Evolutionary conservation across 1,284 basidiomycete genomes (phyloP), one percentile per base, ranked within the genome.

Genomic region (Malassezia restricta): DNA sequence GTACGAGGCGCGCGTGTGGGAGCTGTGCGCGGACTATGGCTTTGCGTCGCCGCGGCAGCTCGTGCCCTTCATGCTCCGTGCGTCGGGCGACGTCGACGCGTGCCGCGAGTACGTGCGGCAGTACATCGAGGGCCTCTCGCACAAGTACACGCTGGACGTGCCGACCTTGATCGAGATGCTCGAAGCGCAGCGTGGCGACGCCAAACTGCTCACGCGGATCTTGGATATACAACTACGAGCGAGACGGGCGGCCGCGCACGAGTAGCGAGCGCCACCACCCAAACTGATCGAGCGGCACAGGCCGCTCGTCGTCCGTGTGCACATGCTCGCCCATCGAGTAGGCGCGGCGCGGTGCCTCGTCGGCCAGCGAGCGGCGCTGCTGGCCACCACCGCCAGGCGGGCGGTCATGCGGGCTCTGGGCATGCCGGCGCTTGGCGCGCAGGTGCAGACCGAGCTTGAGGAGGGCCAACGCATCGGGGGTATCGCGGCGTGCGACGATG

Each of bases 401-500:
- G 35, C 12, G 24, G 7, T 17, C 8, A n/a, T 45, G 32, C 15
- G 43, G 20, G 29, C 51, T 46, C 11, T 37, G 28, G 9, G 41
- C 33, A 3, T 20, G 27, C 3, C 53, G 53, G 20, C 39, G 47
- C 53, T 51, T 47, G 20, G 47, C 48, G 12, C 56, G 56, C 47
- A 46, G 40, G 31, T 52, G 49, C 47, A 58, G 44, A 5, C 43
- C 46, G 8, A 50, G 45, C 12, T 51, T 40, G 11, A 58, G 40
- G 20, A 58, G 44, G 11, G 43, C 40, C 15, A 58, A 15, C 1
- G 51, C 40, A 29, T 54, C 51, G 17, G 43, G 51, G 35, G 59
- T 63, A 32, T 65, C 63, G 24, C 59, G 47, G 3, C 63, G 49
- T 8, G 62, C 57, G 8, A 54, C 63, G 15, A 63, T 52, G 17